Base-by-base conservation (phyloP, 176 grass and related monocot species). In the Saccharum officinarum region DNA sequence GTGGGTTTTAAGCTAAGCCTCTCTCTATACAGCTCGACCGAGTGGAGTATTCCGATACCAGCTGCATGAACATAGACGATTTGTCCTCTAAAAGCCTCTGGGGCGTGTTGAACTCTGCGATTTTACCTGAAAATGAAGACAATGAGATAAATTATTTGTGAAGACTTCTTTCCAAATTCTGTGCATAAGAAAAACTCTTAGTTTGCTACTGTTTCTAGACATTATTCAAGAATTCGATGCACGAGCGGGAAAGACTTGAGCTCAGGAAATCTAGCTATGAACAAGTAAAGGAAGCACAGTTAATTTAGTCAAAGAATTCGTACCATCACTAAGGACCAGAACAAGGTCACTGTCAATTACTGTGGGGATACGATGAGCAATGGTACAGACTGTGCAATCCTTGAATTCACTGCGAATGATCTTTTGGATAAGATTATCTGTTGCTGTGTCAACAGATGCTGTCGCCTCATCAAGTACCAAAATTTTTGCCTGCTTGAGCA, bases 321-420 rank as follows among this genome's bases (percentile, higher is more conserved):
- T 89, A 99, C 97, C 97, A 68, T 96, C 93, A 12, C 88, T 94
- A 23, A 99, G 91, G 22, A 99, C 93, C 86, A 99, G 77, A 70
- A 99, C 92, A 50, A 99, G 88, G 73, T 99, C 97, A 82, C 97
- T 99, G 82, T 99, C 97, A 73, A 99, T 99, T 28, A 99, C 97
- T 33, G 97, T 99, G 6, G 97, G 97, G 67, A 99, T 99, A 64
- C 97, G 92, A 50, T 99, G 97, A 18, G 97, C 97, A 26, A 99
- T 99, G 39, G 97, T 99, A 83, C 93, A 99, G 67, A 99, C 93
- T 7, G 97, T 96, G 79, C 97, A 99, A 67, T 94, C 86, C 76
- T 79, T 86, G 83, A 99, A 99, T 75, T 99, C 97, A 30, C 88
- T 94, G 63, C 93, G 93, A n/a, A 99, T 99, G 63, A 99, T 99